Evolutionary conservation across 2,329 filamentous ascomycete species (phyloP), one percentile per base, ranked within the genome.

Genomic region (Hypoxylon rubiginosum): DNA sequence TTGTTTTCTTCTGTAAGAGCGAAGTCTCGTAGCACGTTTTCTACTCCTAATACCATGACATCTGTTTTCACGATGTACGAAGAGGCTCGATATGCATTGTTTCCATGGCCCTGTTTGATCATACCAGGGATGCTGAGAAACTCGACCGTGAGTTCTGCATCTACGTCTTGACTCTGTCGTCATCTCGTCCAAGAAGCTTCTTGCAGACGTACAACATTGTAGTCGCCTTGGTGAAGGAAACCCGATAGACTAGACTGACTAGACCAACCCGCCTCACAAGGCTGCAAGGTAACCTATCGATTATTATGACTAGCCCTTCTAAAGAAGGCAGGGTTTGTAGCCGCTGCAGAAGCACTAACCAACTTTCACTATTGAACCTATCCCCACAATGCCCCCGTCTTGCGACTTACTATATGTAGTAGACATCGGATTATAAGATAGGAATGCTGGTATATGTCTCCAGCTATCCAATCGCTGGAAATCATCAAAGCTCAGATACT

Each of bases 401-500:
- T 24, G 2, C 21, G 21, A 24, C 21, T 24, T 24, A 24, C 21
- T 24, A 24, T 4, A 2, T 24, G 21, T 24, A 24, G 21, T 24
- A 24, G 21, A 4, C 21, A 24, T 24, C 21, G 2, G 4, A 24
- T 4, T 24, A 24, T 24, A 24, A 24, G 21, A 24, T 2, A 24
- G 4, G 21, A 24, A 24, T 24, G 21, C 4, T 24, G 21, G 21
- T 24, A 24, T 24, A 24, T 13, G 9, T 36, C 10, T 36, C 8
- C 32, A 36, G 32, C 32, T 13, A 9, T 36, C 32, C 17, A 49
- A 46, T 43, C 45, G 2, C 26, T 26, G 2, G 48, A 57, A 24
- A 24, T 58, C 28, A 58, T 64, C 4, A 57, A 70, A 13, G 45
- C 45, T n/a, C 58, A 59, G 4, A 59, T 71, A 7, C 64, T 71